phyloP scores from a whole-genome alignment of 345 rosid genomes.

The Camelina neglecta region DNA sequence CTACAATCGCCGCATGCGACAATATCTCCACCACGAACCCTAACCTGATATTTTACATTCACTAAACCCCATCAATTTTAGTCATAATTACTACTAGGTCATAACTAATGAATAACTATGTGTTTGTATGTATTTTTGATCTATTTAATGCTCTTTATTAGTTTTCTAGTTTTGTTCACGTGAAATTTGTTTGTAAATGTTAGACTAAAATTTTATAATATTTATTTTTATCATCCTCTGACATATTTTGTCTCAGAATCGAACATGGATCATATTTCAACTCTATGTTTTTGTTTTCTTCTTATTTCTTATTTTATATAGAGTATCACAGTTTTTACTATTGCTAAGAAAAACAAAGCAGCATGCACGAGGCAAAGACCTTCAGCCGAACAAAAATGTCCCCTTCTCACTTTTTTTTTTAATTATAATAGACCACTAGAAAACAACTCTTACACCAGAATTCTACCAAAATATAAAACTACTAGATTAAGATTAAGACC shows the following conservation, averaged over 20 bases:
- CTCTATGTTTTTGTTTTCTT: not conserved
- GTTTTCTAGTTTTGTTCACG: not conserved
- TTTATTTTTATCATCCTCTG: slow-evolving; percentile 7
- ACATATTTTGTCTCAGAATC: slow-evolving; percentile 25
- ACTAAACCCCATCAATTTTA: not conserved
- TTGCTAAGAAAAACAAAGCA: not conserved
- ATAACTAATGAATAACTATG: not conserved
- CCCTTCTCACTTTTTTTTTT: slow-evolving; percentile 5
- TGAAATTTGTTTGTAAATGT: not conserved
- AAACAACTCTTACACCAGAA: not conserved
- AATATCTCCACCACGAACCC: slow-evolving; percentile 93
- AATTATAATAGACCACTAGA: not conserved
- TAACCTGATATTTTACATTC: slow-evolving; percentile 56
- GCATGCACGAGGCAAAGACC: slow-evolving; percentile 8
- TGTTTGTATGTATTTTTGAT: not conserved
- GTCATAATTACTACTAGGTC: not conserved
- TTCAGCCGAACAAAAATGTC: slow-evolving; percentile 13
- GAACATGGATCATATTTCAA: slow-evolving; percentile 20
- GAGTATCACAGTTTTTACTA: not conserved
- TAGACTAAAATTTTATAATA: not conserved
- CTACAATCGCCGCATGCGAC: slow-evolving; percentile 91
- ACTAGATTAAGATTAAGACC: no score
- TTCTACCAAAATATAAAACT: not conserved
- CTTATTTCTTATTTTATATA: slow-evolving; percentile 1
- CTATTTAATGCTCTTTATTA: not conserved